Evolutionary conservation across 257 asterid species (phyloP).

Genomic region (Anisodus acutangulus): DNA sequence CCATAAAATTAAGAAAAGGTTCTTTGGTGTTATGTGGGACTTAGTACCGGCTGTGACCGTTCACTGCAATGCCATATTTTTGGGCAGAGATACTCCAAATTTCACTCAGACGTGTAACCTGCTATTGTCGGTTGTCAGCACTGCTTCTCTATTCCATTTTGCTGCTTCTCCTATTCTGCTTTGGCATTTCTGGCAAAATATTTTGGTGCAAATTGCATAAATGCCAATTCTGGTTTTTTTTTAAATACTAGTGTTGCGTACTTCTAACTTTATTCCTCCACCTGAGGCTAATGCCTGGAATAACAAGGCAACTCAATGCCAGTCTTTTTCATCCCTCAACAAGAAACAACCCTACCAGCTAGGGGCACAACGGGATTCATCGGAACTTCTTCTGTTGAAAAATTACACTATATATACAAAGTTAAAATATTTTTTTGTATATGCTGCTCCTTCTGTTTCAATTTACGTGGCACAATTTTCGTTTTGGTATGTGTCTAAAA

Average conservation of each 20-base stretch:
- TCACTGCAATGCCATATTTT: slow-evolving; percentile 47
- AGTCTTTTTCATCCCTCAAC: not conserved
- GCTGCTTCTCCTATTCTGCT: slow-evolving; percentile 10
- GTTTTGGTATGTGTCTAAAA: too few relatives aligned
- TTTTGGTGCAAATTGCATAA: not conserved
- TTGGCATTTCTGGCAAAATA: not conserved
- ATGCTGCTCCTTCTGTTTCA: too few relatives aligned
- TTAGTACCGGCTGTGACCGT: slow-evolving; percentile 53
- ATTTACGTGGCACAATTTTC: too few relatives aligned
- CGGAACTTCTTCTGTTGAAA: too few relatives aligned
- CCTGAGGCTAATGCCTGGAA: slow-evolving; percentile 32
- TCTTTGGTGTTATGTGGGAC: not conserved
- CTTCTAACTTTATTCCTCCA: slow-evolving; percentile 56
- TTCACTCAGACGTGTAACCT: slow-evolving; percentile 55
- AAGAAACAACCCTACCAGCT: not conserved
- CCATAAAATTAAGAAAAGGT: not conserved
- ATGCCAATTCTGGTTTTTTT: slow-evolving; percentile 37
- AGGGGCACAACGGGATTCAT: too few relatives aligned
- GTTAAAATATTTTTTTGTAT: too few relatives aligned
- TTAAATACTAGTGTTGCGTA: slow-evolving; percentile 24
- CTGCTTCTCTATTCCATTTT: slow-evolving; percentile 35
- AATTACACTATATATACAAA: too few relatives aligned
- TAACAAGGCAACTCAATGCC: slow-evolving; percentile 25
- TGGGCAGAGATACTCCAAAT: slow-evolving; percentile 58
- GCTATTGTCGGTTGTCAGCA: slow-evolving; percentile 58